Base-by-base conservation (phyloP, 2,329 filamentous ascomycete species). In the Exophiala bonariae region DNA sequence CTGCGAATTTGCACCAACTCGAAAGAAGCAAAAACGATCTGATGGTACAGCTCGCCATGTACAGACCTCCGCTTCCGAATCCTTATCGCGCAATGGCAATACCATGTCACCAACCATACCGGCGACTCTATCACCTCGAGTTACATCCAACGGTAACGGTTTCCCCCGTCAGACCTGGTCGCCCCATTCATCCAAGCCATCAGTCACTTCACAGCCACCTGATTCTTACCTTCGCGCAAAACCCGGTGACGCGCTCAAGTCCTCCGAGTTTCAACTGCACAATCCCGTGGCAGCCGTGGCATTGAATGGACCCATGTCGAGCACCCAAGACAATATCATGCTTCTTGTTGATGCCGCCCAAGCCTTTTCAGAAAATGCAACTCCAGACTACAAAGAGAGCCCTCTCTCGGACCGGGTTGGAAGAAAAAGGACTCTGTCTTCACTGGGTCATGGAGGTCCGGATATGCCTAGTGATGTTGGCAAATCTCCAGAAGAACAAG, bases 1-100 rank as follows among this genome's bases (percentile, higher is more conserved):
- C 62, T 99, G 93, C 75, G 95, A 86, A 78, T 99, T 99, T 75
- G 95, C 90, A 54, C 89, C 90, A 16, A 97, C 91, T 23, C 81
- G 93, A 41, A 84, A 93, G 64, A 97, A 97, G 82, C 83, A 90
- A 65, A 95, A 93, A 77, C 79, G 40, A 43, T 43, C 46, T 20
- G 48, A 55, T 31, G 52, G 52, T 23, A 49, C 48, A 4, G 48
- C 52, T 31, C 45, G 52, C 44, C 44, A 49, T 26, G 42, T 51
- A 23, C 33, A 37, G 2, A 35, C 33, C 5, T 39, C 26, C 33
- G 43, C 43, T 20, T 30, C 44, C 36, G 36, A 19, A 17, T 31
- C 42, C 17, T 28, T 40, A 3, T 47, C 52, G 8, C 20, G 34
- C 7, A 34, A 39, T 26, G 39, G 26, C n/a, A 31, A 32, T 22